Evolutionary conservation across 805 yeast species (phyloP), one percentile per base, ranked within the genome.

Genomic region (Candida ascalaphidarum): DNA sequence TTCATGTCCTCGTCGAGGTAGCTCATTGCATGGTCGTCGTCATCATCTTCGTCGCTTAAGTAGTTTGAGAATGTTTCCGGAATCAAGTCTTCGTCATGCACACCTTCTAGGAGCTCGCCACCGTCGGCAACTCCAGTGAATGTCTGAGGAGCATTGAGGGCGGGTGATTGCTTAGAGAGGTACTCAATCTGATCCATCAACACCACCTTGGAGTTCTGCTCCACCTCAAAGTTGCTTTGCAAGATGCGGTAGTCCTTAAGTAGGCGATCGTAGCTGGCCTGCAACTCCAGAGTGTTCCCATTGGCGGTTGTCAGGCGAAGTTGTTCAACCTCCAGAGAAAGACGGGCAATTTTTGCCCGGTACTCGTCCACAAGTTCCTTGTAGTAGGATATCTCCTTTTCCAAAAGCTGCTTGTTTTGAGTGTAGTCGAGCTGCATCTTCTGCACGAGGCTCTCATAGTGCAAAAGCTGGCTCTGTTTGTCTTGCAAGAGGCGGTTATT

Each of bases 121-220:
- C 10, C 9, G 20, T 10, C 20, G 10, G 20, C 20, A 18, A 10
- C 7, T 10, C 9, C 9, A 10, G 10, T 7, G 9, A 18, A 10
- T 10, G 20, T 7, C 9, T 18, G 7, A 10, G 20, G 20, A 18
- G 20, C 7, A 10, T 18, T 18, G 20, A 7, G 20, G 13, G 13
- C 12, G 26, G 39, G 26, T 10, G 39, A 31, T 31, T 64, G 62
- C 29, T 55, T 58, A 25, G 67, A 60, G 34, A 71, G 50, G 37
- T 53, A 50, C 40, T 72, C 79, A 23, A 72, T 55, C 46, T 72
- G 76, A 39, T 71, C 77, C 26, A 72, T 68, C 28, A 72, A 65
- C 25, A 67, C 51, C 33, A 65, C 55, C 38, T 70, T 70, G 22
- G 74, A 68, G 39, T 62, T 69, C 26, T 61, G 58, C 40, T 72